phyloP scores from a whole-genome alignment of 1,284 basidiomycete genomes.

The Boletellus deceptivus region DNA sequence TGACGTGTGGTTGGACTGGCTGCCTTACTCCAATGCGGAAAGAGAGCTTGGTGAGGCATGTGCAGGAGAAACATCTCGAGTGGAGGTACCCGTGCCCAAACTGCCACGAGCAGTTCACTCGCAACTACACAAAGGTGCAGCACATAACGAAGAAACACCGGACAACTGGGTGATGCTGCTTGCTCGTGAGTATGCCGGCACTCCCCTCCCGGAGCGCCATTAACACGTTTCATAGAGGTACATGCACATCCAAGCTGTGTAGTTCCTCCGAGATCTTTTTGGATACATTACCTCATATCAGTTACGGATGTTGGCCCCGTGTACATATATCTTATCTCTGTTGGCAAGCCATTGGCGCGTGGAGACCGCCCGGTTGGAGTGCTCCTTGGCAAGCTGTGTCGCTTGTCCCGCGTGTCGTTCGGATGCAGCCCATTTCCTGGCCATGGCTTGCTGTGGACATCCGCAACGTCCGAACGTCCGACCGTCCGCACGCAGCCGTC shows the following conservation, averaged over 20 bases:
- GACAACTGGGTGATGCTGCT: not conserved
- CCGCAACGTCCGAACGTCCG: not conserved
- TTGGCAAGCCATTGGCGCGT: constrained; percentile 1
- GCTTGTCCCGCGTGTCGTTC: not conserved
- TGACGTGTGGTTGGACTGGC: constrained; percentile 19
- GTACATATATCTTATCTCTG: constrained; percentile 10
- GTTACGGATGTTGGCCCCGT: constrained; percentile 5
- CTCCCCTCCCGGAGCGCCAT: not conserved
- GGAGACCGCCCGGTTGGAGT: not conserved
- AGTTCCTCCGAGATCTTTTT: not conserved
- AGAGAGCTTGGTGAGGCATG: constrained; percentile 30
- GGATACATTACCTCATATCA: constrained; percentile 4
- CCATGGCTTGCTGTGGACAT: constrained; percentile 16
- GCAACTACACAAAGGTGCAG: constrained; percentile 21
- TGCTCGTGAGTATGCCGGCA: constrained; percentile 10
- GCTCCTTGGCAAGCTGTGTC: constrained; percentile 25
- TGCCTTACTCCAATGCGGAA: constrained; percentile 25
- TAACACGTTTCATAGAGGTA: constrained; percentile 5
- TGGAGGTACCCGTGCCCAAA: constrained; percentile 15
- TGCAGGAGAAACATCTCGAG: constrained; percentile 30
- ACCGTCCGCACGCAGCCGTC: not conserved
- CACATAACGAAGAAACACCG: constrained; percentile 16
- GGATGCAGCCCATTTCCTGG: no score
- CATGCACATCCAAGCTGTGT: constrained; percentile 2
- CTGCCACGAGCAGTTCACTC: constrained; percentile 28